Base-by-base conservation (phyloP, 179 eudicot genomes). In the Beta corolliflora region DNA sequence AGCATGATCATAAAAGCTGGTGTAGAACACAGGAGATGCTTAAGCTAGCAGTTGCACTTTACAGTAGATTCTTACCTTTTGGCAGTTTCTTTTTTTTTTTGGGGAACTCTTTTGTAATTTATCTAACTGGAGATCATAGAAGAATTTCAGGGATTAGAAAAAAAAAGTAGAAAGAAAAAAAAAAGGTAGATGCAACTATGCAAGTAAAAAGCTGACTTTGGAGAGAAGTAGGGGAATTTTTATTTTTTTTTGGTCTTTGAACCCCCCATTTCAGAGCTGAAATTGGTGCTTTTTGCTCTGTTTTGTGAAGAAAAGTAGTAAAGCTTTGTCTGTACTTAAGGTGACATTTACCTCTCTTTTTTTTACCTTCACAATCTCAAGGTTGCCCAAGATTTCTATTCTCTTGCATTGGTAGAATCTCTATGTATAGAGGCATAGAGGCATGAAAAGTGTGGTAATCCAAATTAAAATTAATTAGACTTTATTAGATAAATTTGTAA, bases 41-140 rank as follows among this genome's bases (percentile, higher is more conserved):
- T 74, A 0, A 55, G 19, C 65, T 55, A 13, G 36, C 36, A 31
- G 36, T 31, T 29, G 18, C 65, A 74, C 77, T 74, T 74, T 74
- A 56, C 65, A 74, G 77, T 56, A 74, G 77, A 74, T 56, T 74
- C 77, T 74, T 56, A 74, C 48, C 77, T 74, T 74, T 74, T 71
- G 64, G 9, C 77, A 74, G 64, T 4, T 29, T n/a, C n/a, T 19
- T 41, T 74, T 73, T 54, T 73, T 13, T 25, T 29, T 23, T 7
- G 1, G 76, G 12, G 50, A 44, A 25, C 23, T 54, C 14, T 73
- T 73, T 74, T 55, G 66, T 74, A 36, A 74, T 73, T 73, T 73
- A 73, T 73, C 64, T 71, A 71, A 73, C 48, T 73, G 64, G 45
- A 54, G 11, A 54, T 55, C 64, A 55, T 23, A 56, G 77, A 55